A percentile compares a stretch with the other conserved stretches of the same genome.
These are phyloP conservation scores for Bipolaris cookei DNA, from an alignment of 2,329 filamentous ascomycete genomes.

Conservation along the genomic window DNA sequence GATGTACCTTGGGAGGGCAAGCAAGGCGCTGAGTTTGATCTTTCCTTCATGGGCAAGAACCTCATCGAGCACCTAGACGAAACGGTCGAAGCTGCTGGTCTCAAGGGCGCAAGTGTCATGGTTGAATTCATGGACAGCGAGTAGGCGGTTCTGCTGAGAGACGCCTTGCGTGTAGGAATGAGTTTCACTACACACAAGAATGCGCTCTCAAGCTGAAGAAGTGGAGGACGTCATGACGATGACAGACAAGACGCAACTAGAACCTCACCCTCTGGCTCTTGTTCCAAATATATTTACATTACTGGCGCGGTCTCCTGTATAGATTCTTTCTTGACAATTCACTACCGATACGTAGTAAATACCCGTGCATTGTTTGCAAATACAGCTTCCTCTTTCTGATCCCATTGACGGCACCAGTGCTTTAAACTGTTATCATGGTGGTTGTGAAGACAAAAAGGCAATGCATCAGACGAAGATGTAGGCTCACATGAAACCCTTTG, in stretches of 20 bases:
- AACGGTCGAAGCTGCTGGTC: conserved; percentile 78
- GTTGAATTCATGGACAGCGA: conserved; percentile 72
- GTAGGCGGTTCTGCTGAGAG: neutral
- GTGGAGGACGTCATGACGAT: neutral
- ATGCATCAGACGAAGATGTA: too few species aligned
- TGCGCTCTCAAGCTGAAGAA: neutral
- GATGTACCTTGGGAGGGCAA: conserved; percentile 79
- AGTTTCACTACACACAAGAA: neutral
- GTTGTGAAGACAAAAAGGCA: neutral
- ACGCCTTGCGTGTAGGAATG: neutral
- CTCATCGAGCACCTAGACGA: conserved; percentile 76
- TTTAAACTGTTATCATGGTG: neutral
- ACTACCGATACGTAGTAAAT: conserved; percentile 12
- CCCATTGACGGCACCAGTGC: neutral
- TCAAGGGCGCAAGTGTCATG: conserved; percentile 95
- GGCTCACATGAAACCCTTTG: too few species aligned
- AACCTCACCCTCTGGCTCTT: neutral
- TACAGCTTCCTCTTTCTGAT: neutral
- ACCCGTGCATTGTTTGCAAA: conserved; percentile 18
- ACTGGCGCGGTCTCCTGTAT: conserved; percentile 5
- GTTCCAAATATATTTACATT: neutral
- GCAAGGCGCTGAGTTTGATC: conserved; percentile 78
- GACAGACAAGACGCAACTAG: neutral
- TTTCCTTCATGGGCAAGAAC: conserved; percentile 87
- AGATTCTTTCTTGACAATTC: conserved; percentile 14